phyloP scores from a whole-genome alignment of 495 filamentous ascomycete species.

The Tuber melanosporum region DNA sequence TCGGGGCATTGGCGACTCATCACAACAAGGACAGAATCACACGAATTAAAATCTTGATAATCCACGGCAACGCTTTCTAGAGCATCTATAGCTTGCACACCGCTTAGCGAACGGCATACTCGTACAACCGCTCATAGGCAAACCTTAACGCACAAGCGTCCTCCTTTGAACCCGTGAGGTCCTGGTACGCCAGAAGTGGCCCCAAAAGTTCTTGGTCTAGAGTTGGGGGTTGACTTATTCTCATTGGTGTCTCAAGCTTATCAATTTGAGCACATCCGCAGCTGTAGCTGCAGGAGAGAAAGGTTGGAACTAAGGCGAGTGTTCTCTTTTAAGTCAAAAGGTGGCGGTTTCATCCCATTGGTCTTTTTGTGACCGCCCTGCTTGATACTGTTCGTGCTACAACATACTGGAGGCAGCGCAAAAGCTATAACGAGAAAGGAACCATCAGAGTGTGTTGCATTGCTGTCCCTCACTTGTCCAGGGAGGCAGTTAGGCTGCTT shows the following conservation, averaged over 20 bases:
- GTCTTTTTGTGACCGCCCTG: background rate
- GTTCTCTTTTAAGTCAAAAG: background rate
- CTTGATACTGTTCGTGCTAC: conserved; percentile 6
- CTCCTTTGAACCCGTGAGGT: background rate
- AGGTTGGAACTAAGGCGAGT: background rate
- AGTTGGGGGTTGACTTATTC: background rate
- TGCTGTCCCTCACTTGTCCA: background rate
- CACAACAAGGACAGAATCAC: background rate
- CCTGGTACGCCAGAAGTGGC: background rate
- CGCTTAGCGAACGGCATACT: conserved; percentile 11
- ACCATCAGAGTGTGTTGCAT: background rate
- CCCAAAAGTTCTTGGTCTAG: background rate
- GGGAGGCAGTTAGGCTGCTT: background rate
- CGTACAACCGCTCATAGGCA: conserved; percentile 7
- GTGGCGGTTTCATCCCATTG: conserved; percentile 6
- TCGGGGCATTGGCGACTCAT: background rate
- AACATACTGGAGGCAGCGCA: background rate
- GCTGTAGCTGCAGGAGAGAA: background rate
- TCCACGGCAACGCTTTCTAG: conserved; percentile 12
- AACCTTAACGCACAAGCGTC: background rate
- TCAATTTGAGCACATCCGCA: background rate
- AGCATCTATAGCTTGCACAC: conserved; percentile 13
- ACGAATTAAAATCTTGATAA: conserved; percentile 14
- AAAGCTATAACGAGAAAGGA: background rate
- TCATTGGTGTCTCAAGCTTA: background rate